Conservation (phyloP, 176 grass and related monocot genomes). For the Eleusine coracana region DNA sequence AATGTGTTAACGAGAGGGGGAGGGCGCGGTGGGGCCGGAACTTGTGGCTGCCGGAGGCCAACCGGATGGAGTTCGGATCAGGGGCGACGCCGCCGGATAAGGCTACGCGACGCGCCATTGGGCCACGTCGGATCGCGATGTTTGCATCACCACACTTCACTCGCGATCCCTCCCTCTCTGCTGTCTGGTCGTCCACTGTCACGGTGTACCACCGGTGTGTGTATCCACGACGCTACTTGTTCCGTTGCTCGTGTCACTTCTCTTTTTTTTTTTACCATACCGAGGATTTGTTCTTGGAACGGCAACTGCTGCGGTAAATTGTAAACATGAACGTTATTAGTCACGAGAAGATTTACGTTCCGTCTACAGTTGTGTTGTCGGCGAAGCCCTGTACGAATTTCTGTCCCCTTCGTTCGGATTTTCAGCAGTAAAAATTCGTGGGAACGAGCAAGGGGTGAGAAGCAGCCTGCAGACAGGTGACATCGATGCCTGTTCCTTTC, state of each 20-base stretch:
- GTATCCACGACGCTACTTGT: background rate
- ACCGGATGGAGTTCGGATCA: constrained; percentile 61
- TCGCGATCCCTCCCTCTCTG: no score
- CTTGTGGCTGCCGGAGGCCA: constrained; percentile 43
- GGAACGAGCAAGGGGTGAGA: no score
- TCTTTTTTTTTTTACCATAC: background rate
- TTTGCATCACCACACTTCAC: background rate
- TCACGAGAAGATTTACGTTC: no score
- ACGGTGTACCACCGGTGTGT: background rate
- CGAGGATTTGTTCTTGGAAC: no score
- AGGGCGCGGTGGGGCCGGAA: constrained; percentile 33
- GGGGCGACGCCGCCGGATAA: constrained; percentile 63
- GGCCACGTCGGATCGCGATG: constrained; percentile 66
- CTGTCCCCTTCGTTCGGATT: no score
- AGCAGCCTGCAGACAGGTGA: no score
- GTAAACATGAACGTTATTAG: no score
- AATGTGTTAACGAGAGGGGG: constrained; percentile 42
- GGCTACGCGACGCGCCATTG: constrained; percentile 58
- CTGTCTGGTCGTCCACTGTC: background rate
- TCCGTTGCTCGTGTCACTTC: background rate
- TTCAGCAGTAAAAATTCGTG: no score
- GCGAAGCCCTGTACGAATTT: no score
- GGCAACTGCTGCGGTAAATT: no score
- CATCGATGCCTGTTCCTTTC: no score
- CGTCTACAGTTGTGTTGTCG: no score